Evolutionary conservation across 345 rosid genomes (phyloP).

Genomic region (Mercurialis annua): DNA sequence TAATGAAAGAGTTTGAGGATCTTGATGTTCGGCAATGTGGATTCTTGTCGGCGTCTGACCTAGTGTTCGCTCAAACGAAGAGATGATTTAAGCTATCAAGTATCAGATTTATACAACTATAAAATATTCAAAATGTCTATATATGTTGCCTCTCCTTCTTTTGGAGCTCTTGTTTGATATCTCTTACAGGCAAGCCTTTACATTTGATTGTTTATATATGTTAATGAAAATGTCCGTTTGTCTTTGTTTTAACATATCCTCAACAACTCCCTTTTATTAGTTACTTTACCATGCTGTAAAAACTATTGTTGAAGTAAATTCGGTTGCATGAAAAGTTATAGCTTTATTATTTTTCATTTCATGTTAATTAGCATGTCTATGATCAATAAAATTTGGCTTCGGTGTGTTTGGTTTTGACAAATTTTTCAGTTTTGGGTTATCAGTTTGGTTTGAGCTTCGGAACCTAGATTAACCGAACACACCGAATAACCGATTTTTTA

Average conservation of each 20-base stretch:
- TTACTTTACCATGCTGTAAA: not conserved
- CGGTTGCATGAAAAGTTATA: too few species aligned
- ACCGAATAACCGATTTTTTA: too few species aligned
- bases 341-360: too few species aligned
- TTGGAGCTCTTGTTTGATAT: conserved; percentile 14
- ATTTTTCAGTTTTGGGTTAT: too few species aligned
- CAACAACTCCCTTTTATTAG: not conserved
- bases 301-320: too few species aligned
- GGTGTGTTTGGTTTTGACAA: too few species aligned
- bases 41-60: conserved; percentile 35
- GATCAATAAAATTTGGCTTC: too few species aligned
- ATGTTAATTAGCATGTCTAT: too few species aligned
- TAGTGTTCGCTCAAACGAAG: conserved; percentile 31
- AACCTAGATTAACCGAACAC: too few species aligned
- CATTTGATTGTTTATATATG: not conserved
- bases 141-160: conserved; percentile 4
- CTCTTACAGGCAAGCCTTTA: conserved; percentile 16
- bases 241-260: not conserved
- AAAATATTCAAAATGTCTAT: not conserved
- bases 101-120: not conserved
- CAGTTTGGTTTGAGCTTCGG: too few species aligned
- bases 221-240: not conserved
- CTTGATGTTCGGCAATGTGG: conserved; percentile 63
- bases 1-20: conserved; percentile 68
- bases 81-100: conserved; percentile 6